Percentiles rank a stretch among this genome's conserved stretches.
phyloP scores from a whole-genome alignment of 169 alveolate species.

The Plasmodium gaboni region DNA sequence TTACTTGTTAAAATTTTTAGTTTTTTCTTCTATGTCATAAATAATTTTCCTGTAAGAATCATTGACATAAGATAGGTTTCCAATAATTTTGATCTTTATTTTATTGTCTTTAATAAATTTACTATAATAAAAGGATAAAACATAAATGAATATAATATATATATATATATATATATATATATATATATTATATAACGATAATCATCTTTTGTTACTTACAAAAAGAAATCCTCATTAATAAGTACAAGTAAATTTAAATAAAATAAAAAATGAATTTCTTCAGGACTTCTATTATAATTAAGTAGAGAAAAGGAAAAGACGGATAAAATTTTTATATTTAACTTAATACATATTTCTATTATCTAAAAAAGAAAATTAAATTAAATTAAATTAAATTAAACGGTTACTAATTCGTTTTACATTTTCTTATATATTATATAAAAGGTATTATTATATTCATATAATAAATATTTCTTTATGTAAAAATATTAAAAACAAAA shows the following conservation, averaged over 20 bases:
- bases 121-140: constrained; percentile 7
- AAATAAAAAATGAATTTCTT: constrained; percentile 78
- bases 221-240: constrained; percentile 60
- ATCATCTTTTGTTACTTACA: not conserved
- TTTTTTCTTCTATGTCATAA: constrained; percentile 76
- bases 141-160: not conserved
- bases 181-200: constrained; percentile 17
- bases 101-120: constrained; percentile 74
- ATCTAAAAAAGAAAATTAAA: constrained; percentile 77
- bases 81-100: constrained; percentile 79
- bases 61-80: constrained; percentile 80
- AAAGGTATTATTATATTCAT: no score
- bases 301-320: constrained; percentile 90
- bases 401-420: no score
- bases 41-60: constrained; percentile 76
- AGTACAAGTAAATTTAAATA: constrained; percentile 65
- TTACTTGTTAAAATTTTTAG: constrained; percentile 79
- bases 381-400: no score
- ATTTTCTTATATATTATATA: no score
- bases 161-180: not conserved
- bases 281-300: constrained; percentile 86
- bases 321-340: constrained; percentile 87
- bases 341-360: constrained; percentile 80
- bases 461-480: no score
- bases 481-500: not conserved